Percentiles rank a stretch among this genome's conserved stretches.
These are phyloP conservation scores for Rhodotorula sp. DNA, from an alignment of 1,284 basidiomycete species.

Conservation along the genomic window DNA sequence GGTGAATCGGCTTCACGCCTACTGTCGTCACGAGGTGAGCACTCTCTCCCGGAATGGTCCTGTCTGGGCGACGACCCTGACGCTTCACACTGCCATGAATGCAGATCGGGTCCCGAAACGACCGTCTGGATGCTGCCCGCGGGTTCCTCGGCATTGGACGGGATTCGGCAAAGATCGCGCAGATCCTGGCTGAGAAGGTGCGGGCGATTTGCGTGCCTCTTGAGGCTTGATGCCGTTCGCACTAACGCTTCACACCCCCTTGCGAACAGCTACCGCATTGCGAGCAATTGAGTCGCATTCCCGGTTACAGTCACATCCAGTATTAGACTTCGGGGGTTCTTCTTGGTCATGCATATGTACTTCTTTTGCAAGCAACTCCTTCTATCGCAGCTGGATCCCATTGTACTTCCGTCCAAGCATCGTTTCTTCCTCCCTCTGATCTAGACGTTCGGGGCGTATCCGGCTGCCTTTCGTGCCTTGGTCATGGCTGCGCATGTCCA, in stretches of 20 bases:
- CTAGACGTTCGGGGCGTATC: conserved; percentile 50
- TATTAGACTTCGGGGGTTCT: not conserved
- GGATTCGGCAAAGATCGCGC: conserved; percentile 51
- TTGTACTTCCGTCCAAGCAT: not conserved
- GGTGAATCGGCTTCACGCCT: conserved; percentile 62
- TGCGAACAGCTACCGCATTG: conserved; percentile 67
- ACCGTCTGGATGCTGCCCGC: conserved; percentile 67
- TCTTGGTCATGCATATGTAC: not conserved
- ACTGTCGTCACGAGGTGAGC: not conserved
- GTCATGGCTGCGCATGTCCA: conserved; percentile 58
- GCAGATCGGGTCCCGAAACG: conserved; percentile 60
- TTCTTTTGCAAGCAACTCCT: conserved; percentile 4
- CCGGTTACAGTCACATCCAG: conserved; percentile 26
- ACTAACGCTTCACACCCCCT: not conserved
- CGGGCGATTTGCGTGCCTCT: conserved; percentile 39
- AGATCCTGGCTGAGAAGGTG: not conserved
- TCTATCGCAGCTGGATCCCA: not conserved
- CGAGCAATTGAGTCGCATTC: conserved; percentile 61
- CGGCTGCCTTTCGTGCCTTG: conserved; percentile 58
- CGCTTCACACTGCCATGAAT: no score
- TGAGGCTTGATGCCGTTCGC: no score
- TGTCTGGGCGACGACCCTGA: not conserved
- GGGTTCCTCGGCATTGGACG: conserved; percentile 68
- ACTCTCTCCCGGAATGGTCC: not conserved
- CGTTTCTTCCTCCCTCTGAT: no score